These are phyloP conservation scores for Tieghemostelium lacteum DNA, from an alignment of 78 protist species.

Conservation along the genomic window DNA sequence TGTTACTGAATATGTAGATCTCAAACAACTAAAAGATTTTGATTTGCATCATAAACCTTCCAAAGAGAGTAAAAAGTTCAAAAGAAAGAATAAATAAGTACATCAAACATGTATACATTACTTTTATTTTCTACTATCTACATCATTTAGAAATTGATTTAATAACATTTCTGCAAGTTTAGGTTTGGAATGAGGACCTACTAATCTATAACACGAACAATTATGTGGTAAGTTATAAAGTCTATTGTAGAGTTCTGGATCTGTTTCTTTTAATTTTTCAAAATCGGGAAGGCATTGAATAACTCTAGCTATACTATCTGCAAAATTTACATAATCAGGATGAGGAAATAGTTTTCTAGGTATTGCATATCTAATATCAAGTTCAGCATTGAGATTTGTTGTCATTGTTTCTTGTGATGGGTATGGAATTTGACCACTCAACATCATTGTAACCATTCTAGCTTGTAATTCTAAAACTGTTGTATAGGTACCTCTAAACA, in stretches of 20 bases:
- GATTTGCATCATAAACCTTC: slow-evolving; percentile 13
- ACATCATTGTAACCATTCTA: neutral
- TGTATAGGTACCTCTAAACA: no score
- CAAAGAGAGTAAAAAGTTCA: neutral
- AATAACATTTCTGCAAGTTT: neutral
- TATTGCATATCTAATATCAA: neutral
- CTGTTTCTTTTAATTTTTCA: neutral
- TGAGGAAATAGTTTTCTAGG: neutral
- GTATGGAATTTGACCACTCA: neutral
- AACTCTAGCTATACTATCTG: neutral
- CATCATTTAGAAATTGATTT: no score
- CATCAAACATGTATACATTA: no score
- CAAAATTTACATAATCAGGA: neutral
- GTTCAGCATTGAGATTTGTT: neutral
- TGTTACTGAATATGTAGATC: slow-evolving; percentile 51
- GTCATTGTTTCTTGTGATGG: neutral
- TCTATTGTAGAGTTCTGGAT: neutral
- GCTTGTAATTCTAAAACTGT: neutral
- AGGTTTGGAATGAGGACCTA: neutral
- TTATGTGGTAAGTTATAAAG: neutral
- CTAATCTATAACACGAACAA: neutral
- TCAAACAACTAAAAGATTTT: slow-evolving; percentile 26
- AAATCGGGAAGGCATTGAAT: neutral
- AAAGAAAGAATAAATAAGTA: neutral
- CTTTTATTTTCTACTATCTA: no score